Conservation (phyloP, 2,329 filamentous ascomycete genomes). For the Sordariomycetes sp. region DNA sequence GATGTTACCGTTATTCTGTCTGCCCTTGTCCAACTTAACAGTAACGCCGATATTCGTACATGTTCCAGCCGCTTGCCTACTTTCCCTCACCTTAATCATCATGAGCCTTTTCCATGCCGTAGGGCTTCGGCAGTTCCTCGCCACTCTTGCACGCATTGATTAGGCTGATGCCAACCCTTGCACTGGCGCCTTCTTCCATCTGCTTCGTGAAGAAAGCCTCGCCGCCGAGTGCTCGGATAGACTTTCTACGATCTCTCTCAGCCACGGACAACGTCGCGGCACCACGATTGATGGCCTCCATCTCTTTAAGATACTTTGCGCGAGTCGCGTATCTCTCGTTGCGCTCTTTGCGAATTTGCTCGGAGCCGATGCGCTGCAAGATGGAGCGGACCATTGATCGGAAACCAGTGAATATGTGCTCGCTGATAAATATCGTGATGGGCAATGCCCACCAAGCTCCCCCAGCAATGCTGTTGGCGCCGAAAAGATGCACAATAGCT, state of each 20-base stretch:
- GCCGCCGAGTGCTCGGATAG: conserved; percentile 18
- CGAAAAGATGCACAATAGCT: conserved; percentile 67
- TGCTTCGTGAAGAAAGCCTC: conserved; percentile 33
- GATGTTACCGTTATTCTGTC: too few species aligned
- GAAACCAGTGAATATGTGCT: conserved; percentile 60
- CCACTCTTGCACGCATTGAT: conserved; percentile 1
- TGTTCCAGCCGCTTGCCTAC: too few species aligned
- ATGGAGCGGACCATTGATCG: conserved; percentile 30
- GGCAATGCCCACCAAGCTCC: conserved; percentile 58
- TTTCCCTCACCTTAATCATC: neutral
- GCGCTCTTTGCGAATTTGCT: conserved; percentile 29
- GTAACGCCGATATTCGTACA: too few species aligned
- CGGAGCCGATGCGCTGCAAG: conserved; percentile 27
- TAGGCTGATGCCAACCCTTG: conserved; percentile 1
- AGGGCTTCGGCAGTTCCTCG: too few species aligned
- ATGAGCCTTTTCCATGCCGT: neutral
- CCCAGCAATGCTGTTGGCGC: conserved; percentile 39
- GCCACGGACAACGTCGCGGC: conserved; percentile 21
- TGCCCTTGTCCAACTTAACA: too few species aligned
- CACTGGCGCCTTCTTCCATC: conserved; percentile 25
- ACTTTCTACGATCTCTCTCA: conserved; percentile 27
- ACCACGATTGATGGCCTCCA: conserved; percentile 26
- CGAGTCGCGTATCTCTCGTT: conserved; percentile 26
- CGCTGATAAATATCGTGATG: conserved; percentile 62
- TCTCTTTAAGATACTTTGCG: conserved; percentile 25